Evolutionary conservation across 495 filamentous ascomycete species (phyloP), one percentile per base, ranked within the genome.

Genomic region (Podospora fimiseda): DNA sequence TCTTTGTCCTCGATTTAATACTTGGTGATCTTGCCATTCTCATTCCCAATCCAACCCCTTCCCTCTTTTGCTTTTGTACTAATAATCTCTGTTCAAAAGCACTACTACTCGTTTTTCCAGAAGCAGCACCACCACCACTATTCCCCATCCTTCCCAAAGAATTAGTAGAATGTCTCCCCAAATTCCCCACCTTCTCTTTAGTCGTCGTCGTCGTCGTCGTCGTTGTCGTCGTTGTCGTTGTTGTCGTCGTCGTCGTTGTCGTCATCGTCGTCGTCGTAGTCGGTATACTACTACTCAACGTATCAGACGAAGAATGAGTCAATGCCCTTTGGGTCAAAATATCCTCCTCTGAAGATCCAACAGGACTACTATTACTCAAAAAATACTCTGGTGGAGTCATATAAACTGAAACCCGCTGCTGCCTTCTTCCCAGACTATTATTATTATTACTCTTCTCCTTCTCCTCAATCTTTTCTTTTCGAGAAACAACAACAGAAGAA

Each of bases 351-450:
- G 42, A 44, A 13, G 57, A 62, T 0, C 54, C 47, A 0, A 58
- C 46, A 2, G 52, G 56, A 13, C n/a, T n/a, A n/a, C n/a, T n/a
- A n/a, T n/a, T n/a, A n/a, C n/a, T n/a, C n/a, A 55, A 65, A 8
- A 59, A 62, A 22, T 58, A 53, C 36, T 58, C 59, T 1, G 64
- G 62, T 0, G 66, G 60, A 9, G 53, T 59, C 16, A 9, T 46
- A 16, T 60, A 61, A n/a, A 52, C 41, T 0, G 58, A 45, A 9
- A 55, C 9, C 13, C 6, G 52, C 19, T 20, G 11, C 30, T 18
- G 18, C 42, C 19, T 23, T 44, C 13, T n/a, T n/a, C n/a, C n/a
- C n/a, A n/a, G n/a, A n/a, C n/a, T n/a, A n/a, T n/a, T n/a, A n/a
- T n/a, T n/a, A n/a, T n/a, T n/a, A n/a, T n/a, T n/a, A n/a, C n/a